Evolutionary conservation across 2,329 filamentous ascomycete genomes (phyloP), one percentile per base, ranked within the genome.

Genomic region (Colletotrichum salicis): DNA sequence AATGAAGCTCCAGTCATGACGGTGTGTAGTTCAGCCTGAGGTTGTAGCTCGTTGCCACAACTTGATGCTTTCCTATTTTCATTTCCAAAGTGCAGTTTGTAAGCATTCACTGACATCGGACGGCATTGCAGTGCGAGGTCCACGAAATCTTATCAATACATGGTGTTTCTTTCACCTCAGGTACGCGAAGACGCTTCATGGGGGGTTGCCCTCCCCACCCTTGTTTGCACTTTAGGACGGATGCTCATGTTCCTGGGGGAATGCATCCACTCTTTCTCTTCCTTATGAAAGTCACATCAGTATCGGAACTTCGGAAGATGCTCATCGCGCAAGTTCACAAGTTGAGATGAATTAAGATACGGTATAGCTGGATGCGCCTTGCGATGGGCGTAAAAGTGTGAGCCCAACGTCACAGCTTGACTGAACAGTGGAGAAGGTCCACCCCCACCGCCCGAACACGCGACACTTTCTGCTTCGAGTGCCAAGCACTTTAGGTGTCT

Each of bases 331-430:
- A 4, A 24, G 6, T 8, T 2, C 13, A 5, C n/a, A 12, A 57
- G 35, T 64, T 51, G 15, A 55, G 35, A 57, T 51, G 65, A 37
- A 62, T 29, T 57, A 51, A 48, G 59, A 48, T n/a, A 15, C 31
- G 37, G 51, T 27, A 35, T 51, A 1, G 65, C 24, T 29, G 29
- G 12, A 19, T n/a, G 19, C 10, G 33, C 19, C 15, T 10, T 15
- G 11, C 5, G 48, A 45, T 31, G 22, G 29, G 48, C 4, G 29
- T 19, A 22, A 45, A 59, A 37, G n/a, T 55, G 6, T 55, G 33
- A 55, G 48, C 45, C 19, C n/a, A 35, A 60, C 29, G 19, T 60
- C 37, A 10, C 37, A 15, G 31, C 13, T 45, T 12, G 56, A 48
- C 48, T 35, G n/a, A 27, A 55, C 31, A 5, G 24, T 24, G 19